Conservation (phyloP, 2,329 filamentous ascomycete species). For the Aureobasidium leucospermi region DNA sequence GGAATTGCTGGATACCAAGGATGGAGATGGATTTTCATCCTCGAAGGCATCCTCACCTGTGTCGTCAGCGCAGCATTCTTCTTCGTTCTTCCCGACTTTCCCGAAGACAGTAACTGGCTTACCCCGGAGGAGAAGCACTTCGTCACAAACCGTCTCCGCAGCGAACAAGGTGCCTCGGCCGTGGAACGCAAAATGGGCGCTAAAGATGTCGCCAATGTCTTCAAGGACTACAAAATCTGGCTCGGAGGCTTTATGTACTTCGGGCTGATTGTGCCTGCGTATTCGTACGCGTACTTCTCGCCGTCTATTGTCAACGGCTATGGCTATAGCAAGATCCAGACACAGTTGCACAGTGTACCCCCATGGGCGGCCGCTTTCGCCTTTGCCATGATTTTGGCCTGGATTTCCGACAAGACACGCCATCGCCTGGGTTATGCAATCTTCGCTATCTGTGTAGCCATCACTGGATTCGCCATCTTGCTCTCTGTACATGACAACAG, state of each 20-base stretch:
- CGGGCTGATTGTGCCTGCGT: slow-evolving; percentile 37
- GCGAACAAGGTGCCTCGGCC: slow-evolving; percentile 42
- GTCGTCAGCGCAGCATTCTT: slow-evolving; percentile 33
- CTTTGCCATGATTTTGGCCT: slow-evolving; percentile 70
- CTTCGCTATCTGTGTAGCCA: slow-evolving; percentile 58
- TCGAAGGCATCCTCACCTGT: slow-evolving; percentile 35
- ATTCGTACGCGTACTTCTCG: slow-evolving; percentile 40
- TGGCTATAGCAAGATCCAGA: slow-evolving; percentile 47
- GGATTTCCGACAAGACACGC: slow-evolving; percentile 59
- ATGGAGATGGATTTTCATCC: slow-evolving; percentile 79
- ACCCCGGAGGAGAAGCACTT: slow-evolving; percentile 36
- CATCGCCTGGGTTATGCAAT: slow-evolving; percentile 72
- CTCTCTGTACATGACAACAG: slow-evolving; percentile 62
- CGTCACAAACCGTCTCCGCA: slow-evolving; percentile 38
- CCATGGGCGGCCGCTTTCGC: slow-evolving; percentile 67
- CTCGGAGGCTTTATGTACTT: slow-evolving; percentile 48
- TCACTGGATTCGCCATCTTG: slow-evolving; percentile 70
- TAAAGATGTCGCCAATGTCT: slow-evolving; percentile 37
- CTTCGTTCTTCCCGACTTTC: slow-evolving; percentile 54
- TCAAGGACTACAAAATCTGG: slow-evolving; percentile 43
- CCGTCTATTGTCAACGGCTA: slow-evolving; percentile 43
- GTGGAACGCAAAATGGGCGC: slow-evolving; percentile 36
- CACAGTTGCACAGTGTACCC: slow-evolving; percentile 48
- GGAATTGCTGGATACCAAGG: slow-evolving; percentile 58
- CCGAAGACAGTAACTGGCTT: slow-evolving; percentile 42